These are phyloP conservation scores for Neodidymelliopsis sp. DNA, from an alignment of 2,329 filamentous ascomycete genomes.

Conservation along the genomic window DNA sequence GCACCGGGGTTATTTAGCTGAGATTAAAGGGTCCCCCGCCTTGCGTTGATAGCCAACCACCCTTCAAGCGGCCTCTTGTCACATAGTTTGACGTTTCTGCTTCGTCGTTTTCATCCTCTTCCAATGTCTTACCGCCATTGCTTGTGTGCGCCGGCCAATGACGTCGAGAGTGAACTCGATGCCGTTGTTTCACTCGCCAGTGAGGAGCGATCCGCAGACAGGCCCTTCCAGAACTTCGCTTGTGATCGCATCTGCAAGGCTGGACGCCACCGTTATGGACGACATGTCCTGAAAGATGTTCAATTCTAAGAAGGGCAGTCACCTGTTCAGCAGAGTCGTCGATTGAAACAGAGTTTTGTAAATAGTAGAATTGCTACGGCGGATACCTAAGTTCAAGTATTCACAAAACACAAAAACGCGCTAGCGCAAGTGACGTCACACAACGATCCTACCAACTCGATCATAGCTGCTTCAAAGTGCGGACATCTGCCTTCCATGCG, in stretches of 20 bases:
- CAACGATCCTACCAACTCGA: not conserved
- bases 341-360: too few species aligned
- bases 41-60: not conserved
- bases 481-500: constrained; percentile 31
- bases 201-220: not conserved
- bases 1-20: not conserved
- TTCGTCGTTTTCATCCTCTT: constrained; percentile 5
- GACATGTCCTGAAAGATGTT: not conserved
- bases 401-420: not conserved
- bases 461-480: constrained; percentile 11
- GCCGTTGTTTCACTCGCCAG: constrained; percentile 3
- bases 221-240: constrained; percentile 10
- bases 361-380: not conserved
- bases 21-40: not conserved
- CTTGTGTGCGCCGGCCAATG: not conserved
- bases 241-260: not conserved
- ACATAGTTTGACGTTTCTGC: too few species aligned
- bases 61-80: not conserved
- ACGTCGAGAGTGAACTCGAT: constrained; percentile 4
- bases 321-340: too few species aligned
- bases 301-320: too few species aligned
- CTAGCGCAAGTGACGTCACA: constrained; percentile 12
- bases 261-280: not conserved
- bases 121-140: not conserved
- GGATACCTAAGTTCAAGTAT: not conserved